Conservation (phyloP, 176 grass and related monocot genomes). For the Eleusine coracana region DNA sequence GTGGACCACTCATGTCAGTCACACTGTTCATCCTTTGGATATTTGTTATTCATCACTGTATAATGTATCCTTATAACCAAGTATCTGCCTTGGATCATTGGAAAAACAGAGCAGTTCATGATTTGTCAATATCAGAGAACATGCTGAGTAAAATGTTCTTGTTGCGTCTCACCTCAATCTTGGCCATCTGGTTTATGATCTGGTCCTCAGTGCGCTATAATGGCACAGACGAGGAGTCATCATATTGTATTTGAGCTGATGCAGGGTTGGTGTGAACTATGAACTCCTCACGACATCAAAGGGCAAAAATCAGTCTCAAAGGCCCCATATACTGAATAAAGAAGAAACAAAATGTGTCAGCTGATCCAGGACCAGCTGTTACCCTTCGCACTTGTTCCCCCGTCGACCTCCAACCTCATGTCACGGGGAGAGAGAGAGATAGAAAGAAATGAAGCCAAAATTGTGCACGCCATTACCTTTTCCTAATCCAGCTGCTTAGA, state of each 20-base stretch:
- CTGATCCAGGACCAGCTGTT: neutral
- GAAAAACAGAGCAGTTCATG: neutral
- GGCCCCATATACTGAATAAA: neutral
- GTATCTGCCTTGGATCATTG: neutral
- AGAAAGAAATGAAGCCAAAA: neutral
- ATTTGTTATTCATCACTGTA: neutral
- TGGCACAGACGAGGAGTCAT: neutral
- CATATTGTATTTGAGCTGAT: neutral
- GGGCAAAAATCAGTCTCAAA: neutral
- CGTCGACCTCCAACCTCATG: neutral
- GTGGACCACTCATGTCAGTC: neutral
- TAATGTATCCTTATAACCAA: neutral
- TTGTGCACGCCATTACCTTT: neutral
- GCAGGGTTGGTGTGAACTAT: neutral
- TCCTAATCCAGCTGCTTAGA: neutral
- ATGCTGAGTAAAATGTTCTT: no score
- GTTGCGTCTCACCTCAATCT: neutral
- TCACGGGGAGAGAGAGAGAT: neutral
- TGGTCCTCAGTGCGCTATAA: no score
- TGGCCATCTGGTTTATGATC: neutral
- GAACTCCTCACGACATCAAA: neutral
- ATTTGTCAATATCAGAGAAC: neutral
- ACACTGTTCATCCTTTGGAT: neutral
- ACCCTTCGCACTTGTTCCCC: neutral
- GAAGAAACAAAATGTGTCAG: neutral